Conservation (phyloP, 345 rosid species). For the Populus ilicifolia region DNA sequence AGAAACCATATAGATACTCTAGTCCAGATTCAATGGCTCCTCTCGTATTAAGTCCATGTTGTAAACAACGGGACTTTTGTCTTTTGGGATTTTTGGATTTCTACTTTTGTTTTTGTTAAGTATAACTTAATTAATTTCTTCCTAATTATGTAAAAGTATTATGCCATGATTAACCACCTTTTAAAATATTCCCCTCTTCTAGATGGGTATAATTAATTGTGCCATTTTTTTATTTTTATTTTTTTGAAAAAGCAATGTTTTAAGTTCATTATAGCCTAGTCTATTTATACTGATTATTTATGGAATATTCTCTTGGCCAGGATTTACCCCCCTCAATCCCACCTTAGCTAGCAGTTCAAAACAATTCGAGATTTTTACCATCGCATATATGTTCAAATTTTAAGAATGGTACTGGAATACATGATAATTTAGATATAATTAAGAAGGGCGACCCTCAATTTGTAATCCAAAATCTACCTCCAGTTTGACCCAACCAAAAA, state of each 20-base stretch:
- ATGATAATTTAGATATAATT: not conserved
- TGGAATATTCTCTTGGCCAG: too few relatives aligned
- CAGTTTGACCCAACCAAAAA: not conserved
- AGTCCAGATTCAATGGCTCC: constrained; percentile 47
- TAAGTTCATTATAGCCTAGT: not conserved
- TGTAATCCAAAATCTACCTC: not conserved
- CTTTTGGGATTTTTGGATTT: not conserved
- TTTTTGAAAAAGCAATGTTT: not conserved
- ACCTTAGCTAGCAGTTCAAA: not conserved
- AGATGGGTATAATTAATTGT: not conserved
- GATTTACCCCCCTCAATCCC: not conserved
- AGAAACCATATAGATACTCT: not conserved
- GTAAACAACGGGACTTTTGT: constrained; percentile 13
- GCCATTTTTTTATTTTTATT: not conserved
- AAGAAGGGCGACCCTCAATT: not conserved
- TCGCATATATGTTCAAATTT: not conserved
- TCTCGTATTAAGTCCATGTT: constrained; percentile 21
- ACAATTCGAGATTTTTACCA: not conserved
- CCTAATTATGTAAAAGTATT: not conserved
- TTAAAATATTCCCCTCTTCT: not conserved
- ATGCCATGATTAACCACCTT: not conserved
- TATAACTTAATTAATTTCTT: not conserved
- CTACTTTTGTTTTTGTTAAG: not conserved
- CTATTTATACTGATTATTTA: not conserved
- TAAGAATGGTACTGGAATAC: not conserved